phyloP scores from a whole-genome alignment of 176 grass and related monocot species.

The Guadua angustifolia region DNA sequence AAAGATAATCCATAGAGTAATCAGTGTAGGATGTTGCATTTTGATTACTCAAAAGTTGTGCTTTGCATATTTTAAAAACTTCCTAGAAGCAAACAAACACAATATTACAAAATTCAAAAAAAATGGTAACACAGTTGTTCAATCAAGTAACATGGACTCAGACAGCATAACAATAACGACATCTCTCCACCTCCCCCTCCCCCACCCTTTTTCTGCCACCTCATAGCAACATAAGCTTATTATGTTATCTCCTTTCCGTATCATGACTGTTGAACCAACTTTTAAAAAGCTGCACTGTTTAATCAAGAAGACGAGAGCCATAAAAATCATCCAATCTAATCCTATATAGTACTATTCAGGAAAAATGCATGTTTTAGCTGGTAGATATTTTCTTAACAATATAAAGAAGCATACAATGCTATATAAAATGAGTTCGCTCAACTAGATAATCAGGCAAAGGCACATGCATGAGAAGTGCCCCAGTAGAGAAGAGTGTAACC shows the following conservation, averaged over 20 bases:
- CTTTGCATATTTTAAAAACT: not conserved
- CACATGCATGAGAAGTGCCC: not conserved
- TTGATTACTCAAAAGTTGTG: not conserved
- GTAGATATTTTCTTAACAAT: too few relatives aligned
- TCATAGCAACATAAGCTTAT: not conserved
- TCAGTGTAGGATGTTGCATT: not conserved
- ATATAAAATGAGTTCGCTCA: not conserved
- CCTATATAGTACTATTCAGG: not conserved
- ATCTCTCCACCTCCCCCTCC: not conserved
- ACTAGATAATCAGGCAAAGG: not conserved
- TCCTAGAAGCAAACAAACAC: not conserved
- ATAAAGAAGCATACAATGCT: not conserved
- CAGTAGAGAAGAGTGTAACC: not conserved
- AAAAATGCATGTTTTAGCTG: too few relatives aligned
- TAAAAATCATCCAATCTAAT: constrained; percentile 11
- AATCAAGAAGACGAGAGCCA: not conserved
- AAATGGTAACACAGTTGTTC: not conserved
- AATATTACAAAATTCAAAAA: not conserved
- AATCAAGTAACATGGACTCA: not conserved
- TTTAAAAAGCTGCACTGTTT: not conserved
- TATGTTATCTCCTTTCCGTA: not conserved
- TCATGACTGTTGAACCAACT: not conserved
- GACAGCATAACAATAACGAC: not conserved
- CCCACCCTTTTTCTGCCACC: not conserved
- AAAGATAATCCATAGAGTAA: constrained; percentile 19